phyloP scores from a whole-genome alignment of 306 rosid species.

The Trifolium dubium region DNA sequence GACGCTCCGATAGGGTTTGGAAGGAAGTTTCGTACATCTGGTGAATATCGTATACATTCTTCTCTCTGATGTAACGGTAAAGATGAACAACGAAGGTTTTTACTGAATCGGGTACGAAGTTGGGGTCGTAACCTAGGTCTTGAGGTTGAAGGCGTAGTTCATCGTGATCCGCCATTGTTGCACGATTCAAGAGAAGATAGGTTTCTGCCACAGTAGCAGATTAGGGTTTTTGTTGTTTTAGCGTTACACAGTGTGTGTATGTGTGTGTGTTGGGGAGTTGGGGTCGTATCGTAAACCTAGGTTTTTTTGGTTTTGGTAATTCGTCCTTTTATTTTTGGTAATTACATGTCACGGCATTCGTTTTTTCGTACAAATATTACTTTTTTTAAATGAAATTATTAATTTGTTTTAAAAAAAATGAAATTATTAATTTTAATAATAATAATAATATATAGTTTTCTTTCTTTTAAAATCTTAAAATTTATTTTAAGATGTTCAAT shows the following conservation, averaged over 20 bases:
- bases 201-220: not conserved
- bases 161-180: constrained; percentile 57
- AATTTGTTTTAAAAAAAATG: no score
- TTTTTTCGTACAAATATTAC: no score
- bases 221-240: constrained; percentile 7
- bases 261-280: no score
- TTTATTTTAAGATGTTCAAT: no score
- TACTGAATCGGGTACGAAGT: constrained; percentile 86
- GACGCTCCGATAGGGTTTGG: constrained; percentile 85
- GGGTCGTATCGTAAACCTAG: no score
- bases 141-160: constrained; percentile 51
- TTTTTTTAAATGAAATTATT: no score
- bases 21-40: constrained; percentile 89
- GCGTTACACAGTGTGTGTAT: not conserved
- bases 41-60: constrained; percentile 95
- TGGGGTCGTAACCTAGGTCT: constrained; percentile 84
- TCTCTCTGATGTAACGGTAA: constrained; percentile 93
- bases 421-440: no score
- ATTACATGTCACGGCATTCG: no score
- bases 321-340: no score
- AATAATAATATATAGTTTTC: no score
- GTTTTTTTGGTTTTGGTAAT: no score
- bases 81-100: constrained; percentile 86
- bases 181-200: not conserved
- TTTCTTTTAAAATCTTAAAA: no score